Evolutionary conservation across 1,139 yeast genomes (phyloP).

Genomic region (Spathaspora sp.): DNA sequence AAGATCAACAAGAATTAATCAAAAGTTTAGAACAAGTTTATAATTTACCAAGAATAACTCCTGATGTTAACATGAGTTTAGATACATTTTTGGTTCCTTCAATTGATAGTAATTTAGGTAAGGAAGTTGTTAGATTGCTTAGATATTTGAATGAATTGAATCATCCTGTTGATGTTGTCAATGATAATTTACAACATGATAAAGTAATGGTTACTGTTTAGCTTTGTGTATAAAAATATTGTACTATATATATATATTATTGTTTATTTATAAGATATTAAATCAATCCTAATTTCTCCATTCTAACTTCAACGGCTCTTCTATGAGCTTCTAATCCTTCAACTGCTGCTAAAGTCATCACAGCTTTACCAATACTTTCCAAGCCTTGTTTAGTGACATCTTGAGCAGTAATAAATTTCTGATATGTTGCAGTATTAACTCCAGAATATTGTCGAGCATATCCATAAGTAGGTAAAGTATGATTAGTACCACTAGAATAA

Average conservation of each 20-base stretch:
- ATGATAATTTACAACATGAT: not conserved
- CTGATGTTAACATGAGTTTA: slow-evolving; percentile 37
- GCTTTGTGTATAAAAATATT: not conserved
- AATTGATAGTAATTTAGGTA: slow-evolving; percentile 37
- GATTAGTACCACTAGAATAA: slow-evolving; percentile 96
- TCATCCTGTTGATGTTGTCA: slow-evolving; percentile 1
- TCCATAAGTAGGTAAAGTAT: slow-evolving; percentile 96
- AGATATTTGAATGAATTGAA: slow-evolving; percentile 23
- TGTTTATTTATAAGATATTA: slow-evolving; percentile 11
- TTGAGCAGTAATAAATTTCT: slow-evolving; percentile 92
- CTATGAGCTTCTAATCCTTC: slow-evolving; percentile 98
- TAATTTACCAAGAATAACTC: slow-evolving; percentile 26
- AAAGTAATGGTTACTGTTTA: slow-evolving; percentile 1
- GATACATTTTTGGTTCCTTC: slow-evolving; percentile 40
- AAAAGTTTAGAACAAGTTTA: slow-evolving; percentile 11
- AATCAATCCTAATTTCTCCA: slow-evolving; percentile 68
- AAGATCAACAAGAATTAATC: slow-evolving; percentile 16
- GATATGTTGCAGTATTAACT: slow-evolving; percentile 93
- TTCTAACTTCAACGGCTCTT: slow-evolving; percentile 91
- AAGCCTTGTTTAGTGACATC: slow-evolving; percentile 85
- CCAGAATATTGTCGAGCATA: slow-evolving; percentile 98
- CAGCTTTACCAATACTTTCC: slow-evolving; percentile 86
- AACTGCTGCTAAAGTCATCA: slow-evolving; percentile 93
- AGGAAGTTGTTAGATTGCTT: slow-evolving; percentile 39
- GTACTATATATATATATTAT: slow-evolving; percentile 3